Conservation (phyloP, 768 basidiomycete genomes). For the Trametes cinnabarina region DNA sequence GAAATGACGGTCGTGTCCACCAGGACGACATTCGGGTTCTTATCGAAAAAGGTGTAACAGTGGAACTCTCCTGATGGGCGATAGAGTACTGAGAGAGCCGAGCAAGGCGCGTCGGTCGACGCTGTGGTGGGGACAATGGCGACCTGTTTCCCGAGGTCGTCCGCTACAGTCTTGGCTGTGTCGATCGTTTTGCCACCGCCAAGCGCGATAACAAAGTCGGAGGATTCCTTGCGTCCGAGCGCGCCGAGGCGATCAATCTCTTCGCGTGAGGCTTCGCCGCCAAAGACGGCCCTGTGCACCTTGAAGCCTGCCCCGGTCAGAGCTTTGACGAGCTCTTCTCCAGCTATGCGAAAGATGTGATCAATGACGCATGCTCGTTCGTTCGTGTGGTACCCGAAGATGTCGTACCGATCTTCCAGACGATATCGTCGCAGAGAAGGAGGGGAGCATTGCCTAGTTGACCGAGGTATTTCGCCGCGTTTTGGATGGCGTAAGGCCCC, state of each 20-base stretch:
- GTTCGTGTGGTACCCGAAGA: neutral
- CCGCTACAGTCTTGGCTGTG: slow-evolving; percentile 30
- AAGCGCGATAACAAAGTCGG: slow-evolving; percentile 33
- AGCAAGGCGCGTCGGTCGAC: slow-evolving; percentile 34
- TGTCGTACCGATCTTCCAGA: slow-evolving; percentile 29
- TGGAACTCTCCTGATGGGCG: slow-evolving; percentile 29
- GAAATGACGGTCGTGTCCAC: slow-evolving; percentile 33
- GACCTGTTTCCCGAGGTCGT: slow-evolving; percentile 26
- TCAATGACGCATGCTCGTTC: neutral
- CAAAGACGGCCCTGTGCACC: slow-evolving; percentile 27
- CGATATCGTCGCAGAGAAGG: slow-evolving; percentile 28
- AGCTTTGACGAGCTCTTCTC: slow-evolving; percentile 26
- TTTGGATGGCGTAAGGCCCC: slow-evolving; percentile 32
- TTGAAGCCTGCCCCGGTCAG: slow-evolving; percentile 26
- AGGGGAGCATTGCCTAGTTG: slow-evolving; percentile 26
- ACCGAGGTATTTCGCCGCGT: slow-evolving; percentile 29
- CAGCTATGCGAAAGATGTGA: slow-evolving; percentile 16
- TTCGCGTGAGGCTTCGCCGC: slow-evolving; percentile 30
- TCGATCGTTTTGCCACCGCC: slow-evolving; percentile 35
- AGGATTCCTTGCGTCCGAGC: slow-evolving; percentile 16
- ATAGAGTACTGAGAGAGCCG: slow-evolving; percentile 35
- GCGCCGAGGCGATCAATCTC: slow-evolving; percentile 27
- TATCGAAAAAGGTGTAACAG: slow-evolving; percentile 30
- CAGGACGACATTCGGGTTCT: slow-evolving; percentile 30
- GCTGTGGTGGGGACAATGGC: slow-evolving; percentile 32